phyloP scores from a whole-genome alignment of 306 rosid genomes.

The Sophora flavescens region DNA sequence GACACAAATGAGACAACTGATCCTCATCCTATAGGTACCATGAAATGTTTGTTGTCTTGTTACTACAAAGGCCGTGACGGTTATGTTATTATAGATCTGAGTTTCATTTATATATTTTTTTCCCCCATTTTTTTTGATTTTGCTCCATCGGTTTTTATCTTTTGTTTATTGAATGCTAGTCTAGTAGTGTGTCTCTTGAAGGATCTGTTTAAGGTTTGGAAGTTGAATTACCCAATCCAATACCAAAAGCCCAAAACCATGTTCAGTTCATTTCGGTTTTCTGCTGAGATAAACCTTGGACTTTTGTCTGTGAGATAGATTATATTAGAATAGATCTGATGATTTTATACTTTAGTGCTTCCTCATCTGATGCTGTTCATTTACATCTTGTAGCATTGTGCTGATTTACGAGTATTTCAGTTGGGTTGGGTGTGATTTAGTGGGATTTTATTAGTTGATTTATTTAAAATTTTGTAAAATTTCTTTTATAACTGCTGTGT shows the following conservation, averaged over 20 bases:
- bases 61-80: neutral
- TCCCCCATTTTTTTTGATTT: neutral
- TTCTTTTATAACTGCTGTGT: no score
- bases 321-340: constrained; percentile 42
- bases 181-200: neutral
- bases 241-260: neutral
- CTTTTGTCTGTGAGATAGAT: neutral
- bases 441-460: no score
- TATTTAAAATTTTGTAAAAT: no score
- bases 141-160: no score
- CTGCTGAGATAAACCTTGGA: constrained; percentile 1
- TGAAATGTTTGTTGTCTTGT: constrained; percentile 1
- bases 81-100: constrained; percentile 42
- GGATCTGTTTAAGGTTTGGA: constrained; percentile 15
- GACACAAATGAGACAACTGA: no score
- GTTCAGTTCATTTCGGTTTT: constrained; percentile 24
- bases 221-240: constrained; percentile 8
- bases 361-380: constrained; percentile 22
- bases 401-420: constrained; percentile 10
- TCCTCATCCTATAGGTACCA: neutral
- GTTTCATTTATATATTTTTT: no score
- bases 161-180: no score
- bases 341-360: neutral
- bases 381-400: neutral
- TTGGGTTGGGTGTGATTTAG: neutral